A percentile compares a stretch with the other conserved stretches of the same genome.
Evolutionary conservation across 129 eudicot genomes (phyloP).

Genomic region (Centella asiatica): DNA sequence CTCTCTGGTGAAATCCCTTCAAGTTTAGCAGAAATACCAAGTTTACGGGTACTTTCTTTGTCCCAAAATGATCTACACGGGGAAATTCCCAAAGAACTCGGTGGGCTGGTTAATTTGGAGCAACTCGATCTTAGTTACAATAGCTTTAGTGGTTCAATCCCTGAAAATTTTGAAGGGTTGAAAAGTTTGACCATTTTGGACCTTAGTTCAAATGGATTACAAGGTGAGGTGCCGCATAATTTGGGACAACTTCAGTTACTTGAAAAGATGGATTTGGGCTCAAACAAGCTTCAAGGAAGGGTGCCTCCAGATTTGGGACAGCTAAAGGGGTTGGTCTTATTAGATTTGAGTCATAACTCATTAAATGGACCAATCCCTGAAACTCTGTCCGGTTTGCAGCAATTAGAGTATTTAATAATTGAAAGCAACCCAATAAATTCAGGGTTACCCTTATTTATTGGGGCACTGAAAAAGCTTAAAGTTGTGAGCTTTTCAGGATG

Average conservation of each 20-base stretch:
- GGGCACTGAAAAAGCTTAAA: constrained; percentile 33
- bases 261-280: constrained; percentile 54
- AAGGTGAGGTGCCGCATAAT: constrained; percentile 35
- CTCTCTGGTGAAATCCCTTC: constrained; percentile 47
- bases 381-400: constrained; percentile 32
- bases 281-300: constrained; percentile 33
- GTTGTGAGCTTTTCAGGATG: constrained; percentile 56
- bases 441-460: constrained; percentile 38
- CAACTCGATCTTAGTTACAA: constrained; percentile 61
- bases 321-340: constrained; percentile 30
- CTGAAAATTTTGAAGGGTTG: constrained; percentile 37
- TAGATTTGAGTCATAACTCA: constrained; percentile 53
- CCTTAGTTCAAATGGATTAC: constrained; percentile 44
- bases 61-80: constrained; percentile 55
- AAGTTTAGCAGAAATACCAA: constrained; percentile 29
- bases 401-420: constrained; percentile 48
- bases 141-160: constrained; percentile 42
- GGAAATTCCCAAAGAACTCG: constrained; percentile 36
- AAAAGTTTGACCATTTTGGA: constrained; percentile 50
- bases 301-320: constrained; percentile 47
- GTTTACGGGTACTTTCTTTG: constrained; percentile 31
- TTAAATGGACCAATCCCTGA: constrained; percentile 55
- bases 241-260: constrained; percentile 37
- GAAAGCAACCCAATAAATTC: constrained; percentile 51
- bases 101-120: constrained; percentile 34